These are phyloP conservation scores for Citrullus mucosospermus DNA, from an alignment of 306 rosid species.

Conservation along the genomic window DNA sequence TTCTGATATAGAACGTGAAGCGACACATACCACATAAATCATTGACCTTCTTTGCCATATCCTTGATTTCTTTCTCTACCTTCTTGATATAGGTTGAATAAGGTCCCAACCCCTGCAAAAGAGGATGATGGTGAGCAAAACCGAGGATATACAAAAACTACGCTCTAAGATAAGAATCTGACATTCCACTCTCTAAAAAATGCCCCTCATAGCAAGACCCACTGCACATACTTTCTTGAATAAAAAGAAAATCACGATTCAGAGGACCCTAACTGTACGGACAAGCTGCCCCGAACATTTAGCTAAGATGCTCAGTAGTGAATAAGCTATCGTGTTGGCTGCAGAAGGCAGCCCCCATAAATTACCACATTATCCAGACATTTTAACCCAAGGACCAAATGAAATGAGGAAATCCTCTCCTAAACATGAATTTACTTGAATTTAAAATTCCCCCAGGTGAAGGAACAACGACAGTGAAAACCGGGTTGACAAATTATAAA, in stretches of 20 bases:
- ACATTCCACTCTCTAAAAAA: background rate
- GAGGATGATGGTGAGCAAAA: background rate
- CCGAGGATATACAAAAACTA: background rate
- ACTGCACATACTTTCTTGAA: background rate
- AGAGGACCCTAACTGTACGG: background rate
- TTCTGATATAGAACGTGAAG: background rate
- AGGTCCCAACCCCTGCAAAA: slow-evolving; percentile 85
- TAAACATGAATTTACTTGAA: background rate
- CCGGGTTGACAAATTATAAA: background rate
- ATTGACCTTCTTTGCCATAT: slow-evolving; percentile 91
- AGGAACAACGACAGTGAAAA: background rate
- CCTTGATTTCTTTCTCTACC: slow-evolving; percentile 88
- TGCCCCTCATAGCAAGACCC: background rate
- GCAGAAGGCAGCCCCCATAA: background rate
- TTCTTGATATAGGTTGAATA: slow-evolving; percentile 73
- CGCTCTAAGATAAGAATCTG: background rate
- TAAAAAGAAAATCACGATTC: background rate
- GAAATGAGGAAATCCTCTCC: background rate
- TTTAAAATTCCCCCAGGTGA: background rate
- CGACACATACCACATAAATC: slow-evolving; percentile 62
- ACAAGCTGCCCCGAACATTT: background rate
- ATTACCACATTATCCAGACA: background rate
- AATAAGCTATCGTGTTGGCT: background rate
- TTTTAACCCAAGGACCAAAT: background rate
- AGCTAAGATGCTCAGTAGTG: background rate